These are phyloP conservation scores for Trametes meyenii DNA, from an alignment of 768 basidiomycete genomes.

Conservation along the genomic window DNA sequence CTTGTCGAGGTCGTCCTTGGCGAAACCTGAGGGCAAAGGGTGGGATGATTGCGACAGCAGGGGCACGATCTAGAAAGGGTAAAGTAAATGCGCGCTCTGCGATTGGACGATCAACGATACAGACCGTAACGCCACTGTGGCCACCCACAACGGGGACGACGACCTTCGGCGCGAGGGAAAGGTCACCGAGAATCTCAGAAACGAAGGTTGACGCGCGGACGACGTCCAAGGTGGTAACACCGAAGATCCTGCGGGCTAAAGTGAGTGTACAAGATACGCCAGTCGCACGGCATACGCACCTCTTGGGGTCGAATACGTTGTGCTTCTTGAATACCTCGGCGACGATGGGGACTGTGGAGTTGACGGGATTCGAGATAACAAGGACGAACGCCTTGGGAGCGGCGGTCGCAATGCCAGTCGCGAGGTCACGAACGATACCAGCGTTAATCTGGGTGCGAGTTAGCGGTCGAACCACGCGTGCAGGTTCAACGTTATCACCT, in stretches of 20 bases:
- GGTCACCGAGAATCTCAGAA: conserved; percentile 71
- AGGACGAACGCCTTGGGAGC: conserved; percentile 91
- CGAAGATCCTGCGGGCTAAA: conserved; percentile 72
- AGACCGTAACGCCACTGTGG: conserved; percentile 88
- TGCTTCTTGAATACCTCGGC: conserved; percentile 94
- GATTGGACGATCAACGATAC: conserved; percentile 27
- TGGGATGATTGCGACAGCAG: conserved; percentile 89
- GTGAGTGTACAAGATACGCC: not conserved
- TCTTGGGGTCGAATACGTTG: conserved; percentile 89
- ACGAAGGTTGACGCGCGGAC: conserved; percentile 98
- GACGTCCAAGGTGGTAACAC: conserved; percentile 97
- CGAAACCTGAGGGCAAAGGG: conserved; percentile 62
- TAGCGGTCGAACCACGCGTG: not conserved
- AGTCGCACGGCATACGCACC: conserved; percentile 46
- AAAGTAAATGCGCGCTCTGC: not conserved
- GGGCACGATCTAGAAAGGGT: conserved; percentile 72
- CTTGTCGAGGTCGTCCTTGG: conserved; percentile 51
- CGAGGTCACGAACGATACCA: conserved; percentile 93
- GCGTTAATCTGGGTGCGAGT: conserved; percentile 80
- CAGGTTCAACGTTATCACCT: conserved; percentile 47
- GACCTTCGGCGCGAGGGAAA: conserved; percentile 60
- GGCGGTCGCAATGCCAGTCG: conserved; percentile 80
- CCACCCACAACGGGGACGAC: conserved; percentile 92
- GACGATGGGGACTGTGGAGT: conserved; percentile 98
- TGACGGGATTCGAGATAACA: conserved; percentile 99